Evolutionary conservation across 192 early-diverging fungal species (phyloP), one percentile per base, ranked within the genome.

Genomic region (Kickxella alabastrina): DNA sequence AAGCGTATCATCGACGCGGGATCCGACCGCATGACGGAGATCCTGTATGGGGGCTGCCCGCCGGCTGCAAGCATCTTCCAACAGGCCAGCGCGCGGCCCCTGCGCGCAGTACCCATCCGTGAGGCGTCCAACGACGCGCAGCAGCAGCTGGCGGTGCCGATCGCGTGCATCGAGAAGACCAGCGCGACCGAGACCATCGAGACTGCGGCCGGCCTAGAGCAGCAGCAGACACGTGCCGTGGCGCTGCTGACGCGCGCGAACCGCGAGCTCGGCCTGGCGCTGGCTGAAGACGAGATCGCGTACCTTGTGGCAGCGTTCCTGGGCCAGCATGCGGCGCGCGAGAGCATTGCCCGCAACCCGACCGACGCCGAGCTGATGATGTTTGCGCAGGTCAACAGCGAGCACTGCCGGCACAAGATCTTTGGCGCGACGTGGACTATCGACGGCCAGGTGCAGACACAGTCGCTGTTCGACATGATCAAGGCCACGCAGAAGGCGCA

Each of bases 311-410:
- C 83, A 8, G 89, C 89, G 13, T 97, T 94, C 45, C 62, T 82
- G 43, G 83, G 82, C 19, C 48, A 57, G 41, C 72, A 68, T 71
- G 59, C 59, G 6, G 62, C 48, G 14, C 40, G 41, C 12, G 59
- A 69, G 15, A 67, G 54, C 27, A 78, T 89, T 8, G 69, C 54
- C 28, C 83, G 93, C 36, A 89, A 93, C 59, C 95, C 95, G n/a
- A 99, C 97, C 3, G 95, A 99, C 66, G 91, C 91, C 1, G 95
- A 98, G 79, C 81, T 99, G 31, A 93, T 99, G 82, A 99, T 99
- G 97, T 99, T 99, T 88, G 95, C 96, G 31, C 97, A 99, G 68
- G 97, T 99, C 59, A 98, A 99, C 79, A 97, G 93, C 37, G 97
- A 99, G 79, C 97, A 99, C 78, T 99, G 97, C 77, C 83, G 97